Percentiles rank a stretch among this genome's conserved stretches.
Conservation (phyloP, 2,329 filamentous ascomycete genomes). For the Corinectria fuckeliana region DNA sequence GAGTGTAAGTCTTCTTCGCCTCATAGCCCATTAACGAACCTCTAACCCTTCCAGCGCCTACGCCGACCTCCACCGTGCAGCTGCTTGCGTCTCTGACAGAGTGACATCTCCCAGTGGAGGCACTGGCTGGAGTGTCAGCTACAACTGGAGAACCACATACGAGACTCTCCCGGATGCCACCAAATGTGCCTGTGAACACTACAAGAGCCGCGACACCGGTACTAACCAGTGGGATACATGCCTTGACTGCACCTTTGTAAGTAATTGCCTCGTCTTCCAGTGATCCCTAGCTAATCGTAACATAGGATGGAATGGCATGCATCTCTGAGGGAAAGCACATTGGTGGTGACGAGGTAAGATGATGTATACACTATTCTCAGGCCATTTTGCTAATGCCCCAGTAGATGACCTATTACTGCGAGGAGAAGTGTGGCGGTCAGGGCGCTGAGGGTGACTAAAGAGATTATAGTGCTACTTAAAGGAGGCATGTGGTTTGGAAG, state of each 20-base stretch:
- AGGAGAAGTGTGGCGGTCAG: neutral
- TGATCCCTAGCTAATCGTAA: neutral
- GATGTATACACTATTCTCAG: neutral
- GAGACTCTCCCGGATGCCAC: constrained; percentile 13
- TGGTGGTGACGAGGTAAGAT: neutral
- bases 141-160: constrained; percentile 9
- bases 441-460: constrained; percentile 3
- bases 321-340: neutral
- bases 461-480: no score
- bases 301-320: neutral
- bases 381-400: neutral
- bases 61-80: neutral
- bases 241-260: constrained; percentile 10
- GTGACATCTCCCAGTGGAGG: neutral
- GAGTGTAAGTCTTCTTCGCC: no score
- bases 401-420: constrained; percentile 5
- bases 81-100: neutral
- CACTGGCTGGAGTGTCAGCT: constrained; percentile 6
- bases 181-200: constrained; percentile 1
- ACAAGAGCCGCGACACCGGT: constrained; percentile 10
- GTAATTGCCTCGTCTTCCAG: neutral
- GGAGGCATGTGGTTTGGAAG: no score
- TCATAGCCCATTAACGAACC: neutral
- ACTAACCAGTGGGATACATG: constrained; percentile 7
- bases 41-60: neutral